phyloP scores from a whole-genome alignment of 1,284 basidiomycete species.

The Neolentinus lepideus region DNA sequence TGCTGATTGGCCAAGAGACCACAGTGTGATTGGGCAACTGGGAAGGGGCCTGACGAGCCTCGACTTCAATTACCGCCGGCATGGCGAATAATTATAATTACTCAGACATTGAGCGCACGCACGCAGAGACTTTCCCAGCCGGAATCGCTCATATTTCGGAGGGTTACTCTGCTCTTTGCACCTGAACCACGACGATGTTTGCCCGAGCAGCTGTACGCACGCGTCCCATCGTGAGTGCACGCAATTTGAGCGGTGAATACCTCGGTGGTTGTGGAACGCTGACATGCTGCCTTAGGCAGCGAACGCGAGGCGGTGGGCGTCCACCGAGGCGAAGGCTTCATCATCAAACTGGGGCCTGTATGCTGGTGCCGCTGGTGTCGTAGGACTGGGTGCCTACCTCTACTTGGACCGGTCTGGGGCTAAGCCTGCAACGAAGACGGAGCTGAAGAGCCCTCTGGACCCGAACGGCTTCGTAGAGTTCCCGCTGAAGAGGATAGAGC shows the following conservation, averaged over 20 bases:
- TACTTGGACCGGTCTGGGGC: not conserved
- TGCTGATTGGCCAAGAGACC: no score
- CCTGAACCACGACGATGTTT: not conserved
- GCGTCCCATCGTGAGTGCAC: not conserved
- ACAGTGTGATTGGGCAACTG: no score
- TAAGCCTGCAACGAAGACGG: not conserved
- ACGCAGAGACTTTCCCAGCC: not conserved
- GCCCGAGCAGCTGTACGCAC: not conserved
- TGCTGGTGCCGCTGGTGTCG: not conserved
- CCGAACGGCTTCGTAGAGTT: slow-evolving; percentile 73
- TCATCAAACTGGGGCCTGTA: slow-evolving; percentile 1
- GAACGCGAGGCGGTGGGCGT: not conserved
- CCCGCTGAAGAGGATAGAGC: slow-evolving; percentile 76
- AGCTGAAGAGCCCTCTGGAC: slow-evolving; percentile 49
- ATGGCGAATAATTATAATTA: not conserved
- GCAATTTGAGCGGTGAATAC: not conserved
- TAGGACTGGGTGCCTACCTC: not conserved
- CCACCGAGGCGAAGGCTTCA: not conserved
- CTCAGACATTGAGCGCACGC: not conserved
- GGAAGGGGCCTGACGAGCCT: no score
- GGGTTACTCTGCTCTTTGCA: not conserved
- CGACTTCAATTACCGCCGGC: not conserved
- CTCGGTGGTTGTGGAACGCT: not conserved
- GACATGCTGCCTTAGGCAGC: no score
- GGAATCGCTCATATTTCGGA: not conserved